Percentiles rank a stretch among this genome's conserved stretches.
Conservation (phyloP, 208 protist species). For the Eutreptiella sp. region DNA sequence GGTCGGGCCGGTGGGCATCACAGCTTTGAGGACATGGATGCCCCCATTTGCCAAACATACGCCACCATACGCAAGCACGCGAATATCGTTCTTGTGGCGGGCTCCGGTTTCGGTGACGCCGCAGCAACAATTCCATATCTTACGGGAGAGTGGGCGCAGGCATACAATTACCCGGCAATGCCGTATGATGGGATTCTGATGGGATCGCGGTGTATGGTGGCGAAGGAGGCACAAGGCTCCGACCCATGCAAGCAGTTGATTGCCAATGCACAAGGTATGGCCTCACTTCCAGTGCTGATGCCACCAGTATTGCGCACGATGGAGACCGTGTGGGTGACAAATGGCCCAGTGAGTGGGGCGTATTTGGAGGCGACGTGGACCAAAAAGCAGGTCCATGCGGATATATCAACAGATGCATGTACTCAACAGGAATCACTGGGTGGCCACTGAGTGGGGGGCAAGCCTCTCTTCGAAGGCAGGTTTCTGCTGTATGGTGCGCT, state of each 20-base stretch:
- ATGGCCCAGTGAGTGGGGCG: no score
- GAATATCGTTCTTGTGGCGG: conserved; percentile 58
- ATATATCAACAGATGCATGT: no score
- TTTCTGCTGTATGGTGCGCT: no score
- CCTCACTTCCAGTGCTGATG: conserved; percentile 4
- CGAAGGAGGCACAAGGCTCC: conserved; percentile 47
- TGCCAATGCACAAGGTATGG: conserved; percentile 32
- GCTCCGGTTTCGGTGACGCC: conserved; percentile 53
- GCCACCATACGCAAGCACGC: conserved; percentile 37
- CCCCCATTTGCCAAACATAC: conserved; percentile 59
- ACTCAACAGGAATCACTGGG: no score
- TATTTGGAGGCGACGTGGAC: no score
- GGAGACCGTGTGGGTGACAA: no score
- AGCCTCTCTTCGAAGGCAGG: no score
- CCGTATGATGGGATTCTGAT: conserved; percentile 57
- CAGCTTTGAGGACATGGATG: conserved; percentile 59
- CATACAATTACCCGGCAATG: conserved; percentile 50
- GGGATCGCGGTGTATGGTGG: conserved; percentile 53
- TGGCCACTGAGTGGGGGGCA: no score
- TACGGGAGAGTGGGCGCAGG: conserved; percentile 42
- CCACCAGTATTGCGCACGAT: no score
- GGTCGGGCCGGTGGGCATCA: conserved; percentile 60
- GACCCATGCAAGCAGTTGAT: conserved; percentile 46
- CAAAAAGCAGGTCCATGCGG: no score
- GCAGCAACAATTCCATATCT: conserved; percentile 28